Evolutionary conservation across 1,139 yeast genomes (phyloP).

Genomic region (Scheffersomyces segobiensis): DNA sequence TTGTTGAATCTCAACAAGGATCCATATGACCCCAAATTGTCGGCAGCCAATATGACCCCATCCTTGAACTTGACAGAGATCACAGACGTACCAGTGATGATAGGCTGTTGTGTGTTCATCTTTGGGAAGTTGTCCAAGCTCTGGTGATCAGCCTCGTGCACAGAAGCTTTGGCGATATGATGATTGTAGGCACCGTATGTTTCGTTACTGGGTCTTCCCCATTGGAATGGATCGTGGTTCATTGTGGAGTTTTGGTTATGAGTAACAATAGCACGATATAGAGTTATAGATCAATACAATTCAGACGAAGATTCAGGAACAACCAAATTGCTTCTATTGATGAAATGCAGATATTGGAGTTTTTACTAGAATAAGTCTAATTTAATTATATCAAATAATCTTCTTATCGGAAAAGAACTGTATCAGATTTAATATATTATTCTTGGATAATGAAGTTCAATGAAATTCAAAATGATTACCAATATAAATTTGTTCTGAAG

Average conservation of each 20-base stretch:
- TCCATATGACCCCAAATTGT: slow-evolving; percentile 90
- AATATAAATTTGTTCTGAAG: no score
- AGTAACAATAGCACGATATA: neutral
- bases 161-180: slow-evolving; percentile 61
- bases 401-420: neutral
- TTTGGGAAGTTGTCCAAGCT: slow-evolving; percentile 52
- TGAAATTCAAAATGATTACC: neutral
- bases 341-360: neutral
- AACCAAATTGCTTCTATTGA: neutral
- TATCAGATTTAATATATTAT: neutral
- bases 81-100: slow-evolving; percentile 95
- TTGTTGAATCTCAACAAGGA: slow-evolving; percentile 85
- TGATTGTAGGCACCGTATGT: slow-evolving; percentile 79
- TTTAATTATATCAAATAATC: neutral
- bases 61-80: slow-evolving; percentile 85
- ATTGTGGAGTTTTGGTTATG: slow-evolving; percentile 31
- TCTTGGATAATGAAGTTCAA: neutral
- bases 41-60: slow-evolving; percentile 95
- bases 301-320: neutral
- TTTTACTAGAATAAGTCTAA: neutral
- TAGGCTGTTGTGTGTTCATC: slow-evolving; percentile 90
- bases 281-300: neutral
- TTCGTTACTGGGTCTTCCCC: slow-evolving; percentile 93
- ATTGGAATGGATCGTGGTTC: slow-evolving; percentile 93
- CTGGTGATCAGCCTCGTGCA: slow-evolving; percentile 18